phyloP scores from a whole-genome alignment of 495 filamentous ascomycete genomes.

The Amorphotheca resinae region DNA sequence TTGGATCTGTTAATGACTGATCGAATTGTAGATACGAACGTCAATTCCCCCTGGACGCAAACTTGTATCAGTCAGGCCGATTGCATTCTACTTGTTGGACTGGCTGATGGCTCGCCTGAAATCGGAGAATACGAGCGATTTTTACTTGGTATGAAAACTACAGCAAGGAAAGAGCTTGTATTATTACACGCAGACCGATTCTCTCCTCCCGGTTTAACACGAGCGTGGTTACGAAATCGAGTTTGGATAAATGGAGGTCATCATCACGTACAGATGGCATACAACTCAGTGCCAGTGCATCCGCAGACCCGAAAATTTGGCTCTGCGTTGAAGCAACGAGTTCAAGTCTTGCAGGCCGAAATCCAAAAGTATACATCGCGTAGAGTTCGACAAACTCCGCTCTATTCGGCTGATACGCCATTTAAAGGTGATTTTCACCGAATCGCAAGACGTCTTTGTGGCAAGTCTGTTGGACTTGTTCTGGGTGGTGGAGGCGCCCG shows the following conservation, averaged over 20 bases:
- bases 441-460: conserved; percentile 78
- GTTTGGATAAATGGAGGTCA: conserved; percentile 99
- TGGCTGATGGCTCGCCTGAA: conserved; percentile 77
- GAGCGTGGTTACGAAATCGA: conserved; percentile 83
- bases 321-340: conserved; percentile 78
- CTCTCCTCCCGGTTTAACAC: conserved; percentile 67
- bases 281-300: conserved; percentile 65
- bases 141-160: conserved; percentile 92
- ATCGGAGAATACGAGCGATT: conserved; percentile 97
- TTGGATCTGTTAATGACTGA: conserved; percentile 16
- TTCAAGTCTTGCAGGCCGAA: conserved; percentile 90
- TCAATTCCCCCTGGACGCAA: conserved; percentile 95
- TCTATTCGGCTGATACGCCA: conserved; percentile 81
- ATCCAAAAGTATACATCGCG: conserved; percentile 95
- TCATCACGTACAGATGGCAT: conserved; percentile 95
- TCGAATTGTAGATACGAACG: conserved; percentile 58
- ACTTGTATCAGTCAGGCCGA: conserved; percentile 96
- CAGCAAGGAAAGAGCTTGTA: conserved; percentile 86
- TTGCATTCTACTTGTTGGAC: conserved; percentile 81
- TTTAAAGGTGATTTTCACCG: conserved; percentile 97
- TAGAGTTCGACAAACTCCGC: conserved; percentile 68
- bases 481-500: conserved; percentile 88
- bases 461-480: conserved; percentile 88
- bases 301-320: conserved; percentile 67
- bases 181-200: conserved; percentile 88